Evolutionary conservation across 441 rosid species (phyloP).

Genomic region (Raphanus hybrid): DNA sequence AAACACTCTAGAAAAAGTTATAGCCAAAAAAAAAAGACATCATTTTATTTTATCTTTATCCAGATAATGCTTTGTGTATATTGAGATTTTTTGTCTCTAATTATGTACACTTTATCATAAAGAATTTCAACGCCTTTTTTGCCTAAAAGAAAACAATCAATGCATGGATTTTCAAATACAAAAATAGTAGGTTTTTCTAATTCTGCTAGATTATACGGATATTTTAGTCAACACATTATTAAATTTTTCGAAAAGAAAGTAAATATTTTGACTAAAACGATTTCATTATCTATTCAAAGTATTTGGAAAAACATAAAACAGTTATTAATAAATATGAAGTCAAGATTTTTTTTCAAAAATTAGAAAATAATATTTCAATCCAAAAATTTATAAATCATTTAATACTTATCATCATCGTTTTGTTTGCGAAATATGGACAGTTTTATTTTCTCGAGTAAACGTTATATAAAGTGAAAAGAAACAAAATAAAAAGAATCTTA

Average conservation of each 20-base stretch:
- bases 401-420: not conserved
- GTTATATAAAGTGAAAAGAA: not conserved
- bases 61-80: not conserved
- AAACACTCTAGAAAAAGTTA: not conserved
- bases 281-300: not conserved
- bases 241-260: not conserved
- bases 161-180: not conserved
- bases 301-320: not conserved
- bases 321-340: not conserved
- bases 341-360: not conserved
- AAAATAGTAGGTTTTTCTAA: not conserved
- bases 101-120: not conserved
- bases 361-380: not conserved
- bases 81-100: not conserved
- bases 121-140: not conserved
- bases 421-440: not conserved
- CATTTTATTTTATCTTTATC: slow-evolving; percentile 17
- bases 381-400: not conserved
- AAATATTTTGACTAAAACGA: slow-evolving; percentile 20
- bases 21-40: slow-evolving; percentile 26
- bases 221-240: not conserved
- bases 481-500: not conserved
- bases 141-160: not conserved
- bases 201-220: slow-evolving; percentile 2
- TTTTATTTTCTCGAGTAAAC: not conserved